phyloP scores from a whole-genome alignment of 371 early-diverging fungal species.

The Basidiobolus meristosporus region DNA sequence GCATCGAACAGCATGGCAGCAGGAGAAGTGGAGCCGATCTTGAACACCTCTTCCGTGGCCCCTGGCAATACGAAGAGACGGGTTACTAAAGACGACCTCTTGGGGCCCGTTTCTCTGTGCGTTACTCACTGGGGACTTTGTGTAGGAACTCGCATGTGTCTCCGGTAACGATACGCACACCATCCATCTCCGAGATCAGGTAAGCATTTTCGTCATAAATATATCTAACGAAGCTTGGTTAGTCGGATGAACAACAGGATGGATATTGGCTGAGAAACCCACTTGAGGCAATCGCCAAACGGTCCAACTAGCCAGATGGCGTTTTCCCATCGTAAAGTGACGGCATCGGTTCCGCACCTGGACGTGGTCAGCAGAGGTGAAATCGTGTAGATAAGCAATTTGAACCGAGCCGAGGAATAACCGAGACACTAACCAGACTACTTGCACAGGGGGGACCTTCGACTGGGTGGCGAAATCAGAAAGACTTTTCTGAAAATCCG shows the following conservation, averaged over 20 bases:
- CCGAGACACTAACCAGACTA: constrained; percentile 47
- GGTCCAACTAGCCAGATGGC: constrained; percentile 81
- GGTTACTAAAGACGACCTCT: too few species aligned
- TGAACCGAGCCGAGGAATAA: not conserved
- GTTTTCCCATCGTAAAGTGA: constrained; percentile 65
- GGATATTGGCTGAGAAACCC: constrained; percentile 4
- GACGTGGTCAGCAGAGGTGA: not conserved
- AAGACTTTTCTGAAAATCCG: constrained; percentile 82
- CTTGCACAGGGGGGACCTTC: constrained; percentile 44
- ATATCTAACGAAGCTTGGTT: constrained; percentile 19
- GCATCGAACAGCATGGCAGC: constrained; percentile 91
- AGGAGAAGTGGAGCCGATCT: constrained; percentile 84
- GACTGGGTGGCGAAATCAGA: constrained; percentile 66
- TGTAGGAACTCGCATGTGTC: constrained; percentile 69
- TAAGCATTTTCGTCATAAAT: constrained; percentile 58
- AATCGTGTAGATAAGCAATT: not conserved
- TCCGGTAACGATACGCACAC: constrained; percentile 72
- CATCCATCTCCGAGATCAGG: constrained; percentile 78
- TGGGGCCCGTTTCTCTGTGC: not conserved
- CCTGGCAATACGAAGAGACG: too few species aligned
- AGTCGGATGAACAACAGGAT: too few species aligned
- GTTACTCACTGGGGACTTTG: constrained; percentile 56
- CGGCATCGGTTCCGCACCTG: constrained; percentile 92
- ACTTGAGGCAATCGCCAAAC: constrained; percentile 77
- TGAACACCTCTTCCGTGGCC: constrained; percentile 66